A percentile compares a stretch with the other conserved stretches of the same genome.
These are phyloP conservation scores for Hymenoscyphus scutula DNA, from an alignment of 2,329 filamentous ascomycete species.

Conservation along the genomic window DNA sequence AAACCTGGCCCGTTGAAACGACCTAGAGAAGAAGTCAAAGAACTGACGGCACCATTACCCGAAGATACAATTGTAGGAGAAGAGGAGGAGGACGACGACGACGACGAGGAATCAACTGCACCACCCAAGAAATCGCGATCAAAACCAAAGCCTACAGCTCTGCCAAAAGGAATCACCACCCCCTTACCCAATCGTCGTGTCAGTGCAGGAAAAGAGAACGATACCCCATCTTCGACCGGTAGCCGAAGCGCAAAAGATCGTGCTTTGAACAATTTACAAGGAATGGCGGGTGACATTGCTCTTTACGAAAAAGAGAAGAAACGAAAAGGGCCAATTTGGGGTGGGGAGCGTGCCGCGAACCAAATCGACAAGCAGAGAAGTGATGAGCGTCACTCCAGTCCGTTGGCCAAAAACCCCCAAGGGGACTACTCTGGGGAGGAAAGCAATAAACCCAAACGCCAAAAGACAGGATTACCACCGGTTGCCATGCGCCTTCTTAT, in stretches of 20 bases:
- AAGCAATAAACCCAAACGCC: slow-evolving; percentile 48
- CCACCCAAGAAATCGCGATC: slow-evolving; percentile 15
- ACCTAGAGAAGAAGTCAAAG: slow-evolving; percentile 41
- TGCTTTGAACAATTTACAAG: slow-evolving; percentile 73
- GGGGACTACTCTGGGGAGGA: slow-evolving; percentile 49
- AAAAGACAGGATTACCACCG: slow-evolving; percentile 61
- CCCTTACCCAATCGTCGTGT: slow-evolving; percentile 51
- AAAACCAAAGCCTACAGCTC: slow-evolving; percentile 4
- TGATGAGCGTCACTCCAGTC: slow-evolving; percentile 40
- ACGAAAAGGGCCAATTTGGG: slow-evolving; percentile 58
- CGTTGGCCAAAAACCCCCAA: slow-evolving; percentile 38
- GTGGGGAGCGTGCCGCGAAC: slow-evolving; percentile 61
- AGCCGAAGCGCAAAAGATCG: slow-evolving; percentile 85
- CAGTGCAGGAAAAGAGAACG: slow-evolving; percentile 74
- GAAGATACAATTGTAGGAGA: slow-evolving; percentile 16
- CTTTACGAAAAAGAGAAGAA: slow-evolving; percentile 94
- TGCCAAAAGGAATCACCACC: slow-evolving; percentile 39
- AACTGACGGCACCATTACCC: slow-evolving; percentile 13
- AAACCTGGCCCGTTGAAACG: slow-evolving; percentile 47
- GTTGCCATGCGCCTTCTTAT: slow-evolving; percentile 75
- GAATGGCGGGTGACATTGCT: slow-evolving; percentile 78
- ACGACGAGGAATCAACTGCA: slow-evolving; percentile 30
- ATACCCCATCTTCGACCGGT: slow-evolving; percentile 63
- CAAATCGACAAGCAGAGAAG: slow-evolving; percentile 51
- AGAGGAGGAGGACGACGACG: slow-evolving; percentile 12